phyloP scores from a whole-genome alignment of 345 rosid species.

The Boechera divaricarpa region DNA sequence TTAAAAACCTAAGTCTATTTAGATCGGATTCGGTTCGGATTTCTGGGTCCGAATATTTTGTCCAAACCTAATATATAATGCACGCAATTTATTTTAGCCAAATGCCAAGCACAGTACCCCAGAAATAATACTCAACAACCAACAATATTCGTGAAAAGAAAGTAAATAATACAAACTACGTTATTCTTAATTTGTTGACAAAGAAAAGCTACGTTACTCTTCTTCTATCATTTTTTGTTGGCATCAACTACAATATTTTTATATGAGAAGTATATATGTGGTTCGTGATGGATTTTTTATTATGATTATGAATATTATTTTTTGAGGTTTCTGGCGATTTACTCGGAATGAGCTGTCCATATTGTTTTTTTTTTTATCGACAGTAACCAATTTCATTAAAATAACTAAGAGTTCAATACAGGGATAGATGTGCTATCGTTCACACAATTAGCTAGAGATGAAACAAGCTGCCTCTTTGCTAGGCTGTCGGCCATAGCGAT shows the following conservation, averaged over 20 bases:
- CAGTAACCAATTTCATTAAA: no score
- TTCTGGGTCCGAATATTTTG: no score
- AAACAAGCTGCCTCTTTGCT: no score
- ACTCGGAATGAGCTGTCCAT: slow-evolving; percentile 35
- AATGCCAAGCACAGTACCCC: background rate
- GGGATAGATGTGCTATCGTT: no score
- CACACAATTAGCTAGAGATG: no score
- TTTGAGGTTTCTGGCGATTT: slow-evolving; percentile 10
- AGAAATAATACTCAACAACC: background rate
- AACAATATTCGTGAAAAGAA: background rate
- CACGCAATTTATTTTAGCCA: background rate
- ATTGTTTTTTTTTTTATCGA: background rate
- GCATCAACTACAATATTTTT: background rate
- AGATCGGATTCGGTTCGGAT: no score
- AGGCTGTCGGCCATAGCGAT: no score
- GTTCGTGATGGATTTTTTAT: background rate
- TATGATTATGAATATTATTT: background rate
- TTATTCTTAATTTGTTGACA: no score
- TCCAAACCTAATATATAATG: no score
- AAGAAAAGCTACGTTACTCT: background rate
- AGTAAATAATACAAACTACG: background rate
- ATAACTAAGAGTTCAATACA: no score
- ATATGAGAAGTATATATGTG: slow-evolving; percentile 7
- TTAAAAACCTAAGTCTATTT: no score
- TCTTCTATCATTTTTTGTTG: background rate